Conservation (phyloP, 495 filamentous ascomycete species). For the Pseudomonodictys pantanalensis region DNA sequence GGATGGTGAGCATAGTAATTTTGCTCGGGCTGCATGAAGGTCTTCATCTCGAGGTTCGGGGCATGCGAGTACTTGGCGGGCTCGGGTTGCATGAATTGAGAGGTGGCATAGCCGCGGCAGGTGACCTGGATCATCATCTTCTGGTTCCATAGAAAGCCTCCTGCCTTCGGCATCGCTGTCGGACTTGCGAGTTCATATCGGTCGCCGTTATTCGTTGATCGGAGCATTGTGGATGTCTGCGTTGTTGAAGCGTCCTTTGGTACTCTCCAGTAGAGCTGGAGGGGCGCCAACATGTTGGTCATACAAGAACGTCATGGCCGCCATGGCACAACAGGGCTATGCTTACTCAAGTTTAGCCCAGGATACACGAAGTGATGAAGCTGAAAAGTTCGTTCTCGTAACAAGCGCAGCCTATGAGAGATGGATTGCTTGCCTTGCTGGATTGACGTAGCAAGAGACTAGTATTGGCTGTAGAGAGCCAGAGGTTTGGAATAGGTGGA, state of each 20-base stretch:
- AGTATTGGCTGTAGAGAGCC: not conserved
- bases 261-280: not conserved
- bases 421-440: not conserved
- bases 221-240: slow-evolving; percentile 32
- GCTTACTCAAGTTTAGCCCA: slow-evolving; percentile 19
- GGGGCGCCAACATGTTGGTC: slow-evolving; percentile 16
- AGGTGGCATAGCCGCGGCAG: slow-evolving; percentile 55
- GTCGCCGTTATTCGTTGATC: slow-evolving; percentile 50
- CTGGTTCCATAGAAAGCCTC: slow-evolving; percentile 58
- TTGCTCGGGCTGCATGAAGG: slow-evolving; percentile 60
- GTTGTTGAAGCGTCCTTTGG: slow-evolving; percentile 5
- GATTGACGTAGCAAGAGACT: not conserved
- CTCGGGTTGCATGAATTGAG: slow-evolving; percentile 61
- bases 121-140: slow-evolving; percentile 60
- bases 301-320: slow-evolving; percentile 16
- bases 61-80: slow-evolving; percentile 57
- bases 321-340: slow-evolving; percentile 19
- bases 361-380: not conserved
- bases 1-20: slow-evolving; percentile 60
- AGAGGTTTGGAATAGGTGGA: not conserved
- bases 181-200: slow-evolving; percentile 56
- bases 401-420: not conserved
- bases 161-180: slow-evolving; percentile 56
- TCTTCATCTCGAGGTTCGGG: slow-evolving; percentile 55
- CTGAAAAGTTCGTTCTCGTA: not conserved